These are phyloP conservation scores for Ophiocordyceps camponoti-floridani DNA, from an alignment of 2,329 filamentous ascomycete genomes.

Conservation along the genomic window DNA sequence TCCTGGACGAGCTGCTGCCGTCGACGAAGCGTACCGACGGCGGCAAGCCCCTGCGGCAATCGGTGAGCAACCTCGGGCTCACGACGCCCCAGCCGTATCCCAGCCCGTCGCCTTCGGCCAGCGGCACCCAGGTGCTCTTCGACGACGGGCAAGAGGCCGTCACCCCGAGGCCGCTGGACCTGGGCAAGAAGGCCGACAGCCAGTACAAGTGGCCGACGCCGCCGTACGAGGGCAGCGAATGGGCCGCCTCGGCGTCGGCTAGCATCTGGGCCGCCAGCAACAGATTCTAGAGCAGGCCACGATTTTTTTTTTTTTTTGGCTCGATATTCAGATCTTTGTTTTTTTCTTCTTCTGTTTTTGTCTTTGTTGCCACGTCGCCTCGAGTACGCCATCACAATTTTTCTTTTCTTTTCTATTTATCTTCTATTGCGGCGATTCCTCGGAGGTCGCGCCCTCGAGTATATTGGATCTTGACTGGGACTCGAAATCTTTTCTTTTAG, in stretches of 20 bases:
- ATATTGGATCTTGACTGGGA: constrained; percentile 2
- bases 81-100: constrained; percentile 35
- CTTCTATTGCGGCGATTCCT: constrained; percentile 4
- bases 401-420: constrained; percentile 8
- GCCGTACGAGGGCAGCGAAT: constrained; percentile 85
- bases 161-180: constrained; percentile 53
- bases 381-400: constrained; percentile 9
- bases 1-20: constrained; percentile 73
- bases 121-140: constrained; percentile 60
- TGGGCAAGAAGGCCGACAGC: constrained; percentile 35
- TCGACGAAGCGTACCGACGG: constrained; percentile 57
- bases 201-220: constrained; percentile 81
- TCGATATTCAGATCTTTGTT: neutral
- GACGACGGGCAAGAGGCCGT: constrained; percentile 43
- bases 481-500: constrained; percentile 4
- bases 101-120: constrained; percentile 62
- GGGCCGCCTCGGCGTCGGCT: constrained; percentile 67
- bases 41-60: constrained; percentile 33
- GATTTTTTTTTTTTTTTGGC: neutral
- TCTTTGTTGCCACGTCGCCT: neutral
- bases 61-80: constrained; percentile 44
- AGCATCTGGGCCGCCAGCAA: constrained; percentile 62
- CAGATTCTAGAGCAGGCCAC: constrained; percentile 27
- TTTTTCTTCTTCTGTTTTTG: constrained; percentile 2
- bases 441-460: neutral